Evolutionary conservation across 495 filamentous ascomycete genomes (phyloP).

Genomic region (Aspergillus indologenus): DNA sequence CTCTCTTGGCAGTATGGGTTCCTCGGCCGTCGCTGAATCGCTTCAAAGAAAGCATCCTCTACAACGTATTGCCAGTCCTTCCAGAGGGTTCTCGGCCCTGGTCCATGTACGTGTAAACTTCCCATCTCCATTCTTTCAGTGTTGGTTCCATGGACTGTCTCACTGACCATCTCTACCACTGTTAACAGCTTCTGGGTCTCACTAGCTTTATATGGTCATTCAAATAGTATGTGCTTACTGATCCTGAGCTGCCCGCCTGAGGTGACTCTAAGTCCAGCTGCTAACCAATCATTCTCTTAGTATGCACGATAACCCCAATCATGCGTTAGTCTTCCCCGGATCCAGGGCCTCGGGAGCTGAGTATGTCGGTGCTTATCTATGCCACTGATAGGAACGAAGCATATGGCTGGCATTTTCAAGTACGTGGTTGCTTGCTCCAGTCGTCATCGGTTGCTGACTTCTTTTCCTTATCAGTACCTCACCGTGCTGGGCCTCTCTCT

Average conservation of each 20-base stretch:
- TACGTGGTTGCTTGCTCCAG: constrained; percentile 53
- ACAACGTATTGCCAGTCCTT: constrained; percentile 69
- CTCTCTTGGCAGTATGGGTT: constrained; percentile 13
- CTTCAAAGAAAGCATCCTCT: constrained; percentile 59
- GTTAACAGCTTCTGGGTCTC: constrained; percentile 53
- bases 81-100: constrained; percentile 62
- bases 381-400: constrained; percentile 52
- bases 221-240: constrained; percentile 48
- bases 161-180: constrained; percentile 24
- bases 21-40: constrained; percentile 15
- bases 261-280: constrained; percentile 9
- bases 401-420: constrained; percentile 79
- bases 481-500: constrained; percentile 34
- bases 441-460: constrained; percentile 67
- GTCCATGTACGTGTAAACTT: constrained; percentile 58
- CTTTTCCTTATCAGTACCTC: background rate
- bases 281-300: constrained; percentile 18
- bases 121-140: background rate
- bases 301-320: constrained; percentile 45
- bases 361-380: constrained; percentile 12
- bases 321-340: constrained; percentile 36
- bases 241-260: background rate
- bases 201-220: constrained; percentile 67
- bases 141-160: constrained; percentile 8
- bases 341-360: constrained; percentile 21